Percentiles rank a stretch among this genome's conserved stretches.
Evolutionary conservation across 2,329 filamentous ascomycete species (phyloP).

Genomic region (Tolypocladium sp.): DNA sequence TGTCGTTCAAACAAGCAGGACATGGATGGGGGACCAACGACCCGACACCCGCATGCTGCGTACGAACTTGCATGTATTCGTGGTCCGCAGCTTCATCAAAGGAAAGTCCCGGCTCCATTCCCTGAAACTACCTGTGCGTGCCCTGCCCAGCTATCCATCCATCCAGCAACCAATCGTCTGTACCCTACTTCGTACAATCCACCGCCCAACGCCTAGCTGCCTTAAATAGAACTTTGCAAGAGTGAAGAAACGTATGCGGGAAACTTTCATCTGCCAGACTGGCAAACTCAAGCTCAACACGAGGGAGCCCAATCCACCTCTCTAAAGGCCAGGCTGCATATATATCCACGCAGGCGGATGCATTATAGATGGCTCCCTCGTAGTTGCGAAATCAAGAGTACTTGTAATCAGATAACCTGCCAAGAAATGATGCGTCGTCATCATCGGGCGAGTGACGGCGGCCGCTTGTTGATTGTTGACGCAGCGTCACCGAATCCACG

Average conservation of each 20-base stretch:
- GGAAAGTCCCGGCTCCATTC: neutral
- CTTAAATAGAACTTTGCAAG: neutral
- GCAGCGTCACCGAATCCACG: neutral
- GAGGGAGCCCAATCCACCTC: neutral
- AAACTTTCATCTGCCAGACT: neutral
- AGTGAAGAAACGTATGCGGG: neutral
- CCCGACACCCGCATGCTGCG: neutral
- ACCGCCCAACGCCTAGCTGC: neutral
- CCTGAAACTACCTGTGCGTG: too few relatives aligned
- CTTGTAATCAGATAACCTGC: neutral
- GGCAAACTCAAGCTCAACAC: neutral
- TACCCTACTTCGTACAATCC: neutral
- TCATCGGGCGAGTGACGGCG: neutral
- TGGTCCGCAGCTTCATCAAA: neutral
- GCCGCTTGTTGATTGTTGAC: neutral
- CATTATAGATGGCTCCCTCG: neutral
- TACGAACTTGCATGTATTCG: neutral
- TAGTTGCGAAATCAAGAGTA: neutral
- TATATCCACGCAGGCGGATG: neutral
- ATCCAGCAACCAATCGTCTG: neutral
- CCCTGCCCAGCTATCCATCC: neutral
- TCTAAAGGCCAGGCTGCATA: too few relatives aligned
- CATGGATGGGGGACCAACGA: neutral
- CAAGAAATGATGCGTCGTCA: neutral
- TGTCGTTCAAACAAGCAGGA: neutral